phyloP scores from a whole-genome alignment of 768 basidiomycete species.

The Leccinum olivaceopallidum region DNA sequence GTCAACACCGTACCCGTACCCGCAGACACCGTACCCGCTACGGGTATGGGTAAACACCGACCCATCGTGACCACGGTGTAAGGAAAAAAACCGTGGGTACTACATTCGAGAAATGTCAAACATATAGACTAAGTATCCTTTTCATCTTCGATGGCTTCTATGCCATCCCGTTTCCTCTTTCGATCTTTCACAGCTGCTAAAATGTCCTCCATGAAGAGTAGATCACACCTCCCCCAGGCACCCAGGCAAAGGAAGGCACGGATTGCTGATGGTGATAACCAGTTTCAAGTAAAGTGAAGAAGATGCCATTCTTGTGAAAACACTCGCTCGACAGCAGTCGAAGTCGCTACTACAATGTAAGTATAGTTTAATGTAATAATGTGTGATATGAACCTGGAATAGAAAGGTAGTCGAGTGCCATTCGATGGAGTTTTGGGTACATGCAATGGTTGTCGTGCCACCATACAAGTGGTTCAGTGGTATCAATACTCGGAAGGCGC shows the following conservation, averaged over 20 bases:
- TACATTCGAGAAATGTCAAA: neutral
- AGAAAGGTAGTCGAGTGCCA: neutral
- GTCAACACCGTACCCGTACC: too few species aligned
- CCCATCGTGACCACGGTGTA: neutral
- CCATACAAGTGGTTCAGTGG: neutral
- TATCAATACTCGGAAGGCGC: too few species aligned
- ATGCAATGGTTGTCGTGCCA: neutral
- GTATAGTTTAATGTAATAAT: neutral
- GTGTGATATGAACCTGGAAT: neutral
- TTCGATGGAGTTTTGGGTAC: neutral
- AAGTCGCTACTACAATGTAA: neutral
- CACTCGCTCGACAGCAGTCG: neutral
- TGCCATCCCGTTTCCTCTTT: neutral
- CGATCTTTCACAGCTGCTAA: neutral
- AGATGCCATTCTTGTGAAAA: neutral
- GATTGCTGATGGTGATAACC: neutral
- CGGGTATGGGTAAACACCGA: neutral
- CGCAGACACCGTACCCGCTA: too few species aligned
- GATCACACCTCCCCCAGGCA: neutral
- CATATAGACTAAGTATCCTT: neutral
- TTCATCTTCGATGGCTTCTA: neutral
- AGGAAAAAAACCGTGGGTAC: neutral
- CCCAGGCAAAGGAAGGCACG: neutral
- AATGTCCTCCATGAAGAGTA: neutral
- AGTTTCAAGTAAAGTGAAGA: neutral